Percentiles rank a stretch among this genome's conserved stretches.
phyloP scores from a whole-genome alignment of 78 protist species.

The Dictyostelium discoideum region DNA sequence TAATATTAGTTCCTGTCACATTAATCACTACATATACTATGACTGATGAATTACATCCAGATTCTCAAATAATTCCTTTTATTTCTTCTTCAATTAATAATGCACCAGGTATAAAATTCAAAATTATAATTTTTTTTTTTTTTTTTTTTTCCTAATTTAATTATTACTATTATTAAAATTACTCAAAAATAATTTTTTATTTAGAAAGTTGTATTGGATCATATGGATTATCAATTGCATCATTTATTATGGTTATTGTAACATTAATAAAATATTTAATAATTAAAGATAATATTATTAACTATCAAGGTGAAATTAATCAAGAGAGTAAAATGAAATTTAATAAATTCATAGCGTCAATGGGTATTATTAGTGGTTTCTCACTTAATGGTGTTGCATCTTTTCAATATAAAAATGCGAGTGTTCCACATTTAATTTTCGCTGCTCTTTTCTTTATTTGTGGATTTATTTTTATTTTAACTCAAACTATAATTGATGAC shows the following conservation, averaged over 20 bases:
- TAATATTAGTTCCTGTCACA: background rate
- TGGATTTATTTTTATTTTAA: slow-evolving; percentile 14
- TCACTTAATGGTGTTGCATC: slow-evolving; percentile 44
- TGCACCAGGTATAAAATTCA: slow-evolving; percentile 23
- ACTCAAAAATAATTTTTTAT: background rate
- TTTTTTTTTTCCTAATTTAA: too few species aligned
- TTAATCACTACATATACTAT: slow-evolving; percentile 7
- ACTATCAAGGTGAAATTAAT: background rate
- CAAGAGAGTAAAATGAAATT: background rate
- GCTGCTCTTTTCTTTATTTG: slow-evolving; percentile 31
- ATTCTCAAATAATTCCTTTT: background rate
- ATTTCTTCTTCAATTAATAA: background rate
- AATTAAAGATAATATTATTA: slow-evolving; percentile 11
- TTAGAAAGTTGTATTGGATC: slow-evolving; percentile 55
- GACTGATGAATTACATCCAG: background rate
- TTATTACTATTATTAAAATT: too few species aligned
- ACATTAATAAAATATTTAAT: slow-evolving; percentile 33
- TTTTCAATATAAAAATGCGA: slow-evolving; percentile 44
- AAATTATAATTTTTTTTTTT: too few species aligned
- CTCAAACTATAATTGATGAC: slow-evolving; percentile 21
- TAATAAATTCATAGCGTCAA: background rate
- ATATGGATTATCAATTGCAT: slow-evolving; percentile 28
- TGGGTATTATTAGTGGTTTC: slow-evolving; percentile 11
- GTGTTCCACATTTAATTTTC: slow-evolving; percentile 27
- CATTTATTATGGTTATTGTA: slow-evolving; percentile 38